These are phyloP conservation scores for Lentinula boryana DNA, from an alignment of 768 basidiomycete species.

Conservation along the genomic window DNA sequence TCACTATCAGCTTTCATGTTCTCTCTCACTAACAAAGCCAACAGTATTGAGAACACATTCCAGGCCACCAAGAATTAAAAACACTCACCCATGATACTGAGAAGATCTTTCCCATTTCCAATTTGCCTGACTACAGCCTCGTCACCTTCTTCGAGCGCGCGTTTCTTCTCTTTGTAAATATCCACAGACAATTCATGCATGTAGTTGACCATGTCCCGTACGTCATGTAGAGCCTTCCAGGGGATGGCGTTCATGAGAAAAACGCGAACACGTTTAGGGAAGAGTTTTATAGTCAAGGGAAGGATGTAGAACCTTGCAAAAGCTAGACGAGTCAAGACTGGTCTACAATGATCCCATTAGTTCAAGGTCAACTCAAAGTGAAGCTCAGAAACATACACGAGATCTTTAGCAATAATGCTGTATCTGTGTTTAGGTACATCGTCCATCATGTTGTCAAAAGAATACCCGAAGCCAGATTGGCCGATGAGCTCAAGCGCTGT, in stretches of 20 bases:
- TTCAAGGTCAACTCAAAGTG: not conserved
- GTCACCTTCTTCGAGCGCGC: slow-evolving; percentile 25
- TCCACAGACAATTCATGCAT: slow-evolving; percentile 29
- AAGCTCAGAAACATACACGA: slow-evolving; percentile 10
- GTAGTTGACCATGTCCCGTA: slow-evolving; percentile 27
- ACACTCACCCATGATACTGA: slow-evolving; percentile 37
- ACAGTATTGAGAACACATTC: not conserved
- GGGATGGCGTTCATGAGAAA: slow-evolving; percentile 27
- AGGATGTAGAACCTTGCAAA: slow-evolving; percentile 14
- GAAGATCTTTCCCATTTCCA: slow-evolving; percentile 36
- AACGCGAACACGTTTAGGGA: slow-evolving; percentile 23
- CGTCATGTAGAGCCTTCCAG: slow-evolving; percentile 19
- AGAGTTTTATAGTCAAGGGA: slow-evolving; percentile 18
- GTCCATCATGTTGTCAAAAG: slow-evolving; percentile 25
- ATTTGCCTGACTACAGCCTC: slow-evolving; percentile 24
- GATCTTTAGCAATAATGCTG: slow-evolving; percentile 7
- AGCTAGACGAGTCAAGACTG: not conserved
- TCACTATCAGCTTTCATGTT: slow-evolving; percentile 12
- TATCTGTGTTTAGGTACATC: slow-evolving; percentile 12
- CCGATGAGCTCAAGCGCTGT: slow-evolving; percentile 33
- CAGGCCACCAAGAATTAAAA: not conserved
- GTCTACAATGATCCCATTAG: not conserved
- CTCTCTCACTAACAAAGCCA: slow-evolving; percentile 8
- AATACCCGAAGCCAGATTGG: slow-evolving; percentile 30
- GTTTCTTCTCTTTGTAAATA: slow-evolving; percentile 31